These are phyloP conservation scores for Diaporthe ilicicola DNA, from an alignment of 2,329 filamentous ascomycete species.

Conservation along the genomic window DNA sequence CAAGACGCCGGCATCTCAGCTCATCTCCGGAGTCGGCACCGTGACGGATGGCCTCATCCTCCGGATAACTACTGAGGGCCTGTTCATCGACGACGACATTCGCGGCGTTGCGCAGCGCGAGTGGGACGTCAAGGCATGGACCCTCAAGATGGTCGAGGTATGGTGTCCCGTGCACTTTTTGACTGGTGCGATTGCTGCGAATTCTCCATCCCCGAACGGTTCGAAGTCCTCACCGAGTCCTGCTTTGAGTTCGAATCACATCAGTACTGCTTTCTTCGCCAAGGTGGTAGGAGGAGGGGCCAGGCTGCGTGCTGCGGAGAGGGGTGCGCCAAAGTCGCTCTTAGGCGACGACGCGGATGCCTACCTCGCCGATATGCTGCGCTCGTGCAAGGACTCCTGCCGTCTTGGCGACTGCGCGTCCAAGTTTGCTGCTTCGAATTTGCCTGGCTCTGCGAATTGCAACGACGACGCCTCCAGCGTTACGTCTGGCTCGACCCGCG, in stretches of 20 bases:
- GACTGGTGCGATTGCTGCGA: constrained; percentile 51
- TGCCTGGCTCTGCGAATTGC: background rate
- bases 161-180: constrained; percentile 76
- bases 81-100: constrained; percentile 97
- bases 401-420: constrained; percentile 60
- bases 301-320: constrained; percentile 56
- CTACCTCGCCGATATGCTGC: constrained; percentile 69
- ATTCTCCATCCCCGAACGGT: constrained; percentile 46
- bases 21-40: constrained; percentile 82
- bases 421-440: constrained; percentile 43
- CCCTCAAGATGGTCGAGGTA: constrained; percentile 90
- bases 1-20: constrained; percentile 88
- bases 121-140: constrained; percentile 99
- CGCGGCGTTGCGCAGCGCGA: constrained; percentile 91
- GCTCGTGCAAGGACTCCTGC: constrained; percentile 71
- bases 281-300: constrained; percentile 55
- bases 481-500: constrained; percentile 38
- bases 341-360: constrained; percentile 72
- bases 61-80: constrained; percentile 89
- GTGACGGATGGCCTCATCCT: constrained; percentile 94
- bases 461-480: constrained; percentile 33
- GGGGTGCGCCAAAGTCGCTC: constrained; percentile 59
- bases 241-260: constrained; percentile 40
- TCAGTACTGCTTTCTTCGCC: constrained; percentile 51
- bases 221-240: constrained; percentile 45